Evolutionary conservation across 371 early-diverging fungal genomes (phyloP).

Genomic region (Apophysomyces elegans): DNA sequence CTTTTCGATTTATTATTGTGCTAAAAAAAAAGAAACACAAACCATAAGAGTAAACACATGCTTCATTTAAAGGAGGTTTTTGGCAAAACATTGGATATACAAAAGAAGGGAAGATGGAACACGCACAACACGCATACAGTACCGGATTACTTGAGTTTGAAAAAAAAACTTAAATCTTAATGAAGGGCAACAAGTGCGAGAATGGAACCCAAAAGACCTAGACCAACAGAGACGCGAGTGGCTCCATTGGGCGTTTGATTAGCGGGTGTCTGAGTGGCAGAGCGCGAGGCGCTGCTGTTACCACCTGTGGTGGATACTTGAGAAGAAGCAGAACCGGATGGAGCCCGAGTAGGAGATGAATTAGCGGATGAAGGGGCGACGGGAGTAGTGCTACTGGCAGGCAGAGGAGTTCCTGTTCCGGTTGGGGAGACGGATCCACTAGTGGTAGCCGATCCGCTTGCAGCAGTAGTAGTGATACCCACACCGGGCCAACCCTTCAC

Average conservation of each 20-base stretch:
- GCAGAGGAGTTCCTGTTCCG: background rate
- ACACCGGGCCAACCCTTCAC: slow-evolving; percentile 24
- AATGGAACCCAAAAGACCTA: background rate
- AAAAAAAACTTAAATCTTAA: background rate
- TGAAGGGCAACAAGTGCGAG: background rate
- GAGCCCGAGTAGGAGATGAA: background rate
- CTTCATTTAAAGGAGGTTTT: too few relatives aligned
- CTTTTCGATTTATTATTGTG: too few relatives aligned
- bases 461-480: background rate
- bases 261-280: slow-evolving; percentile 1
- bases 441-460: background rate
- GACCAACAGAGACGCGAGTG: background rate
- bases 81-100: too few relatives aligned
- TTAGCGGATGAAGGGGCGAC: background rate
- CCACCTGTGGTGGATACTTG: background rate
- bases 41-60: too few relatives aligned
- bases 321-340: background rate
- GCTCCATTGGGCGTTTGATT: slow-evolving; percentile 2
- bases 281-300: background rate
- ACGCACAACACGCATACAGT: too few relatives aligned
- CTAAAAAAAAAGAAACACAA: too few relatives aligned
- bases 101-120: too few relatives aligned
- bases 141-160: too few relatives aligned
- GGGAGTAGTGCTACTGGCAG: background rate
- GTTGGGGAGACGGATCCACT: slow-evolving; percentile 4